Evolutionary conservation across 2,329 filamentous ascomycete species (phyloP), one percentile per base, ranked within the genome.

Genomic region (Colletotrichum sp.): DNA sequence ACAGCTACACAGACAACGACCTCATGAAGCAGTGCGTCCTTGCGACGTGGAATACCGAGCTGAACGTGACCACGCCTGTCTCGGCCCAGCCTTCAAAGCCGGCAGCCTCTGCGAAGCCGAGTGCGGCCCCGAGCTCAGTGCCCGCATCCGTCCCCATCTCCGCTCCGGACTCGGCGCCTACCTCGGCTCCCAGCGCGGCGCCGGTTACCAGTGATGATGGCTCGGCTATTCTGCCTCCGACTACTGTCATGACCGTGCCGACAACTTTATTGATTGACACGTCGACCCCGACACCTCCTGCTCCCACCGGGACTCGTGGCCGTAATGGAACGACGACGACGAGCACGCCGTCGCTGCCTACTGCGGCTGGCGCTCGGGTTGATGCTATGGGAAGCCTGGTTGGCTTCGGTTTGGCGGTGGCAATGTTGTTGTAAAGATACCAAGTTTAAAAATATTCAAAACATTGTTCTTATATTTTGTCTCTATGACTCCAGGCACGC

Each of bases 1-100:
- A 81, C 38, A 77, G 73, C 43, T 84, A 81, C 69, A 77, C 69
- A 56, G 85, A 89, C 77, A 86, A 84, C 76, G 75, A 83, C n/a
- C 78, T 89, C 34, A 84, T 87, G 84, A 82, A 82, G 59, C 77
- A 86, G 76, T 88, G 86, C 76, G 80, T 88, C 8, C 77, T 87
- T n/a, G 82, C 77, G 43, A 73, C 74, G 4, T 76, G 74, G 74
- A 26, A 66, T 1, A 71, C 68, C 8, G 74, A 73, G 34, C 65
- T 74, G n/a, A 74, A 69, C 62, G 74, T 43, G 10, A 55, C 71
- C 7, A 34, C 65, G 14, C 74, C 74, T 1, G 38, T 36, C 7
- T 36, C 65, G n/a, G 34, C 52, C 5, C 7, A 55, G 16, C 5
- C 26, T 4, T 67, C 73, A 9, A 62, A 32, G 43, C 73, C 73